phyloP scores from a whole-genome alignment of 495 filamentous ascomycete genomes.

The Acidiella bohemica region DNA sequence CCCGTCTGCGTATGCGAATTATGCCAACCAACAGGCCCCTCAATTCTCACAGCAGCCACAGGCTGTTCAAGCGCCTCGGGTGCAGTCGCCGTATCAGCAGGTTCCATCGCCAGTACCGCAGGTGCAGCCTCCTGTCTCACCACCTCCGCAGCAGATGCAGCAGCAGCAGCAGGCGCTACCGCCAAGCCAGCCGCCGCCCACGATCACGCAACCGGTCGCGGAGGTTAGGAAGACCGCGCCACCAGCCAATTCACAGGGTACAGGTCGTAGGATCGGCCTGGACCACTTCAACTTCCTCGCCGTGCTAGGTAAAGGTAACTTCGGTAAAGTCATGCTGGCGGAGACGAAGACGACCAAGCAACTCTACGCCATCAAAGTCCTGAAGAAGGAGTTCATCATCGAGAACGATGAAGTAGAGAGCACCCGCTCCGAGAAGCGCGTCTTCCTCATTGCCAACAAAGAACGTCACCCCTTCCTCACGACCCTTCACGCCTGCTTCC shows the following conservation, averaged over 20 bases:
- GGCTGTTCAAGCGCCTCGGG: conserved; percentile 21
- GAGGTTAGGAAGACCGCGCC: conserved; percentile 21
- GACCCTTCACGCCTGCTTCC: conserved; percentile 95
- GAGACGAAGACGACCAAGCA: conserved; percentile 87
- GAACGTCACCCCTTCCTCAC: conserved; percentile 94
- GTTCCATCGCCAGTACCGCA: conserved; percentile 24
- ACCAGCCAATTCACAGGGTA: conserved; percentile 36
- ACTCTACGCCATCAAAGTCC: conserved; percentile 95
- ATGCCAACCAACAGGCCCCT: conserved; percentile 48
- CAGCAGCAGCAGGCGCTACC: conserved; percentile 5
- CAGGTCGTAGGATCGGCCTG: conserved; percentile 71
- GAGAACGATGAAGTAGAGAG: conserved; percentile 99
- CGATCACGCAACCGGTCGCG: conserved; percentile 34
- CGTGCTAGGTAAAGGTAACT: conserved; percentile 97
- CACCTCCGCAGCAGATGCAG: conserved; percentile 17
- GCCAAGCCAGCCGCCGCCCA: conserved; percentile 28
- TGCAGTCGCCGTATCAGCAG: conserved; percentile 34
- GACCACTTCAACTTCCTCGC: conserved; percentile 99
- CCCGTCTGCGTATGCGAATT: too few species aligned
- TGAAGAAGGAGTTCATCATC: conserved; percentile 99
- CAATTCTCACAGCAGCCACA: conserved; percentile 18
- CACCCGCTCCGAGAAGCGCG: conserved; percentile 91
- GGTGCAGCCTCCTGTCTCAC: conserved; percentile 19
- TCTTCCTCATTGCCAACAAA: conserved; percentile 94
- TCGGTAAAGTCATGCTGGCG: conserved; percentile 98